Conservation (phyloP, 139 green algal genomes). For the Micractinium conductrix region DNA sequence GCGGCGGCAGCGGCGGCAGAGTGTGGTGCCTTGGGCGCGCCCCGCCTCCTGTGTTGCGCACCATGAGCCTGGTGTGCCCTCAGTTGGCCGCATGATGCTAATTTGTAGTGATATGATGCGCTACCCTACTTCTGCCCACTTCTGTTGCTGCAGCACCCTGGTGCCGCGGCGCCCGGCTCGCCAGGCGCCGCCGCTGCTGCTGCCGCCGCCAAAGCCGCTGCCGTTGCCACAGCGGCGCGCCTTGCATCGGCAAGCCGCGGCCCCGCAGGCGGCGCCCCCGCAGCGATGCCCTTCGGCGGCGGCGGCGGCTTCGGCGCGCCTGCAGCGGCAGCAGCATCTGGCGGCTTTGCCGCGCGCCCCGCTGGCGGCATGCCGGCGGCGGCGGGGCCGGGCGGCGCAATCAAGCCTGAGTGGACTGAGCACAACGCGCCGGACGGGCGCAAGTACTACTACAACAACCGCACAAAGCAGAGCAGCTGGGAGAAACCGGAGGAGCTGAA, state of each 20-base stretch:
- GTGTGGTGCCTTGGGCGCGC: neutral
- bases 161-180: neutral
- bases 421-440: slow-evolving; percentile 88
- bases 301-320: neutral
- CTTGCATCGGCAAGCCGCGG: too few species aligned
- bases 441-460: slow-evolving; percentile 94
- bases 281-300: too few species aligned
- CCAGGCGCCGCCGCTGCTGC: neutral
- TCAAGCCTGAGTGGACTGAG: slow-evolving; percentile 85
- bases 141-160: neutral
- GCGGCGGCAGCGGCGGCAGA: neutral
- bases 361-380: neutral
- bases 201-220: neutral
- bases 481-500: slow-evolving; percentile 89
- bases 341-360: neutral
- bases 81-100: too few species aligned
- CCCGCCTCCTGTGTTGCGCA: neutral
- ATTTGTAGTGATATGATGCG: too few species aligned
- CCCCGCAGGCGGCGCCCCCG: neutral
- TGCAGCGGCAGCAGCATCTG: neutral
- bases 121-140: neutral
- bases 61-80: too few species aligned
- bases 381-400: neutral
- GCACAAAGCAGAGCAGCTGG: slow-evolving; percentile 83
- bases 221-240: neutral